A percentile compares a stretch with the other conserved stretches of the same genome.
These are phyloP conservation scores for Paecilomyces sp. DNA, from an alignment of 2,329 filamentous ascomycete species.

Conservation along the genomic window DNA sequence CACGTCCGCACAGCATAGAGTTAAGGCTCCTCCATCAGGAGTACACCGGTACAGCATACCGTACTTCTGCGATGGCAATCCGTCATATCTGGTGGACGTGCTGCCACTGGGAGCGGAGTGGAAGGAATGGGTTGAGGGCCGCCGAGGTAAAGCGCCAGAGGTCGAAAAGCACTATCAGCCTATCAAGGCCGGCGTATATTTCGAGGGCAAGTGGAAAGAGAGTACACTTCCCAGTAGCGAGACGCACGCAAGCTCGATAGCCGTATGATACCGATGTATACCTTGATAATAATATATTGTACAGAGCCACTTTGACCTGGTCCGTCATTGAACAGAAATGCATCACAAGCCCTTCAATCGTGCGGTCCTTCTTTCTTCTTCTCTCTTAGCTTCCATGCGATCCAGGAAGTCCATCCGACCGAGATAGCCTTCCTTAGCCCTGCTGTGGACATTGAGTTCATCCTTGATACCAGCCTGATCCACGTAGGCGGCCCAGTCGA, in stretches of 20 bases:
- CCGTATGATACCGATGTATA: not conserved
- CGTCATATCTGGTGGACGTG: slow-evolving; percentile 26
- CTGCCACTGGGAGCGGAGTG: not conserved
- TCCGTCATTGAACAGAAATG: not conserved
- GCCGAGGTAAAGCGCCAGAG: not conserved
- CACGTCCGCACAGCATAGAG: slow-evolving; percentile 31
- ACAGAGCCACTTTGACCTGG: not conserved
- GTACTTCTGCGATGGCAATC: slow-evolving; percentile 50
- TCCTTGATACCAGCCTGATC: slow-evolving; percentile 55
- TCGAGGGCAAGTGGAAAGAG: slow-evolving; percentile 15
- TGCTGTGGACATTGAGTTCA: slow-evolving; percentile 54
- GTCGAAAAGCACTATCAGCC: slow-evolving; percentile 9
- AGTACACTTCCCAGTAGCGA: slow-evolving; percentile 1
- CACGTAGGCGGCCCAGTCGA: slow-evolving; percentile 60
- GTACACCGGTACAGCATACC: slow-evolving; percentile 49
- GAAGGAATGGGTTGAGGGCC: not conserved
- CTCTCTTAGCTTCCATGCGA: slow-evolving; percentile 48
- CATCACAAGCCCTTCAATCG: slow-evolving; percentile 36
- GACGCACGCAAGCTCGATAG: not conserved
- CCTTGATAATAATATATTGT: not conserved
- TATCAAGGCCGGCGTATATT: slow-evolving; percentile 15
- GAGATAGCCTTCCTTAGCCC: slow-evolving; percentile 55
- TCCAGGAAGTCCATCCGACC: slow-evolving; percentile 57
- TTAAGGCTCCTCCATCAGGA: slow-evolving; percentile 21
- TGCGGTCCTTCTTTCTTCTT: slow-evolving; percentile 49